Conservation (phyloP, 305 asterid species). For the Galium porrigens region DNA sequence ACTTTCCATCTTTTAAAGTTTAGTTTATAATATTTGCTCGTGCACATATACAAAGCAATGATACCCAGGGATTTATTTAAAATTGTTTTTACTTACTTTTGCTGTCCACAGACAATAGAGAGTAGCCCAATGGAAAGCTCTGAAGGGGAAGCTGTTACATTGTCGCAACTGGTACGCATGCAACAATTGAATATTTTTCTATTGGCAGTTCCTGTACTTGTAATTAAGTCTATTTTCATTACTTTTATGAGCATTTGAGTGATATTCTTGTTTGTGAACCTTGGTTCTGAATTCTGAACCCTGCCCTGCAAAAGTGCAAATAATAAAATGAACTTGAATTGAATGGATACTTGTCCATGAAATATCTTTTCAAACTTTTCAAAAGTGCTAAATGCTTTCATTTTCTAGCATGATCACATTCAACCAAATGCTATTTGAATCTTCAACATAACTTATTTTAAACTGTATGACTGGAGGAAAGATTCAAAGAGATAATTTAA, state of each 20-base stretch:
- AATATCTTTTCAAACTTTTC: no score
- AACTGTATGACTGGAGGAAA: no score
- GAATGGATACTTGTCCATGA: no score
- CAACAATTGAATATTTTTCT: neutral
- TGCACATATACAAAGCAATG: neutral
- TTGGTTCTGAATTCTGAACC: neutral
- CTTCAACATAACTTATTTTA: neutral
- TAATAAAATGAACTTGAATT: neutral
- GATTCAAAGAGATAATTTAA: no score
- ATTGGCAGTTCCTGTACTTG: neutral
- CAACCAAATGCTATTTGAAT: neutral
- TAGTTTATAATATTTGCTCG: neutral
- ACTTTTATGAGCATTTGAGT: neutral
- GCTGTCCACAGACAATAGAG: constrained; percentile 67
- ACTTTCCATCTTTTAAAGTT: neutral
- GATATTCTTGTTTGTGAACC: neutral
- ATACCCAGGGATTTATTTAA: neutral
- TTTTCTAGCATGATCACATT: neutral
- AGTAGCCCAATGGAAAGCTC: constrained; percentile 80
- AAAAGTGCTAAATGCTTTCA: neutral
- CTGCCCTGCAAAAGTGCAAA: neutral
- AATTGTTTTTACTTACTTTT: constrained; percentile 5
- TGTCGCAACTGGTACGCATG: constrained; percentile 73
- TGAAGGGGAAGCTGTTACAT: constrained; percentile 82
- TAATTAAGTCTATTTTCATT: neutral